Evolutionary conservation across 2,329 filamentous ascomycete species (phyloP).

Genomic region (Penicillium freii): DNA sequence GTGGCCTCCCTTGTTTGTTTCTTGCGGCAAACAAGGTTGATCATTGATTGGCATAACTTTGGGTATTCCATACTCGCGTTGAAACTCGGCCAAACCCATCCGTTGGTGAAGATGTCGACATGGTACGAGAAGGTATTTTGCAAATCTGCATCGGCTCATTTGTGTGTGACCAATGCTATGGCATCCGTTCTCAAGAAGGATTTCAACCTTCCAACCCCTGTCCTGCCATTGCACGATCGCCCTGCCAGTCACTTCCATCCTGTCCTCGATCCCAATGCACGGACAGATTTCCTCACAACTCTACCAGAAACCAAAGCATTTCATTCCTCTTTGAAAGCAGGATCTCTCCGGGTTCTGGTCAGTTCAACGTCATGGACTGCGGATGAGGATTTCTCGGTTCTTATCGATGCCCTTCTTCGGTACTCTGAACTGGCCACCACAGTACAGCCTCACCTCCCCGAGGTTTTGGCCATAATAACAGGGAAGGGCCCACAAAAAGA

Average conservation of each 20-base stretch:
- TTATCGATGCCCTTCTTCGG: slow-evolving; percentile 75
- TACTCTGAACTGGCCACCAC: slow-evolving; percentile 62
- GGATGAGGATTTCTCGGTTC: slow-evolving; percentile 88
- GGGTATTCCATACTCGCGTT: slow-evolving; percentile 86
- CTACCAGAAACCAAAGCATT: slow-evolving; percentile 64
- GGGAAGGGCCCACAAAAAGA: slow-evolving; percentile 86
- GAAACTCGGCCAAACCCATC: slow-evolving; percentile 62
- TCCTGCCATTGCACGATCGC: slow-evolving; percentile 78
- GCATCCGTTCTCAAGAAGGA: slow-evolving; percentile 65
- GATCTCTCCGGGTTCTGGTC: slow-evolving; percentile 68
- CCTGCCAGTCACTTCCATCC: slow-evolving; percentile 81
- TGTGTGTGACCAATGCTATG: slow-evolving; percentile 92
- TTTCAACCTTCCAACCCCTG: slow-evolving; percentile 63
- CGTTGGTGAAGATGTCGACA: slow-evolving; percentile 73
- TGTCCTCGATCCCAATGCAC: slow-evolving; percentile 50
- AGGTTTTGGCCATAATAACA: slow-evolving; percentile 84
- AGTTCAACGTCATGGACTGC: slow-evolving; percentile 97
- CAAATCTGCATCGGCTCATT: slow-evolving; percentile 66
- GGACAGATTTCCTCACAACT: slow-evolving; percentile 60
- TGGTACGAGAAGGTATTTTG: slow-evolving; percentile 75
- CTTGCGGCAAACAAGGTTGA: slow-evolving; percentile 73
- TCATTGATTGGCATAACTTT: slow-evolving; percentile 99
- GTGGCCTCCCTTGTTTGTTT: slow-evolving; percentile 71
- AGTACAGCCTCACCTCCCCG: slow-evolving; percentile 53
- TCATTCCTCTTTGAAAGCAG: slow-evolving; percentile 58